A percentile compares a stretch with the other conserved stretches of the same genome.
Conservation (phyloP, 495 filamentous ascomycete species). For the Diplogelasinospora grovesii region DNA sequence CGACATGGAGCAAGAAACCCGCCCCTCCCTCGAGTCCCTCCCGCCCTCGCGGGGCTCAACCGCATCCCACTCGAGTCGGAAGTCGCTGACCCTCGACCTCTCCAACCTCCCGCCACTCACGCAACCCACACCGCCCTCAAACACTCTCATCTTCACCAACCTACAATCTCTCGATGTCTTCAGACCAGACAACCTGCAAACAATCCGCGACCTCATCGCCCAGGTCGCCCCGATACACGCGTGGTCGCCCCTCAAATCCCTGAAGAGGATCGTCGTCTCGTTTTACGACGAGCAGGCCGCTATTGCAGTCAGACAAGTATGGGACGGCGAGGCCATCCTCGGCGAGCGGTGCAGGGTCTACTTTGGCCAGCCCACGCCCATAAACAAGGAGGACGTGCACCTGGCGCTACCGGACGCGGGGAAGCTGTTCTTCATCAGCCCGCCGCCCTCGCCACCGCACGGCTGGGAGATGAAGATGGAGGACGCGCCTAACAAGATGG, state of each 20-base stretch:
- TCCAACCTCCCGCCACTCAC: slow-evolving; percentile 68
- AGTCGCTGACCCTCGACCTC: slow-evolving; percentile 68
- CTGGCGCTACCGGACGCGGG: slow-evolving; percentile 75
- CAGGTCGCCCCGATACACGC: slow-evolving; percentile 66
- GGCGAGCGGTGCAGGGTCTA: slow-evolving; percentile 71
- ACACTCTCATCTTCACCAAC: slow-evolving; percentile 92
- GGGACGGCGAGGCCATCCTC: slow-evolving; percentile 65
- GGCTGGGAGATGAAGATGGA: slow-evolving; percentile 90
- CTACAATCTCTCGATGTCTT: slow-evolving; percentile 75
- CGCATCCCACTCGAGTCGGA: slow-evolving; percentile 29
- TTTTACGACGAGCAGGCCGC: slow-evolving; percentile 71
- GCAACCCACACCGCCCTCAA: slow-evolving; percentile 78
- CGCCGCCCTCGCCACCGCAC: slow-evolving; percentile 83
- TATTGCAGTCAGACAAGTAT: slow-evolving; percentile 59
- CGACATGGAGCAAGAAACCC: slow-evolving; percentile 18
- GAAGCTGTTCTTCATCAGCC: slow-evolving; percentile 96
- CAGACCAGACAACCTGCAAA: slow-evolving; percentile 63
- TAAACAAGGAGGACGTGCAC: slow-evolving; percentile 40
- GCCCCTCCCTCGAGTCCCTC: slow-evolving; percentile 22
- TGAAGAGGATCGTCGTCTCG: slow-evolving; percentile 86
- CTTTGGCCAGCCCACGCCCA: slow-evolving; percentile 74
- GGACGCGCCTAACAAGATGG: slow-evolving; percentile 87
- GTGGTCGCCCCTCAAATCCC: slow-evolving; percentile 87
- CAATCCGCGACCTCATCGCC: slow-evolving; percentile 67
- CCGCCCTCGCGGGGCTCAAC: slow-evolving; percentile 29